These are phyloP conservation scores for Fusarium coffeatum DNA, from an alignment of 2,329 filamentous ascomycete species.

Conservation along the genomic window DNA sequence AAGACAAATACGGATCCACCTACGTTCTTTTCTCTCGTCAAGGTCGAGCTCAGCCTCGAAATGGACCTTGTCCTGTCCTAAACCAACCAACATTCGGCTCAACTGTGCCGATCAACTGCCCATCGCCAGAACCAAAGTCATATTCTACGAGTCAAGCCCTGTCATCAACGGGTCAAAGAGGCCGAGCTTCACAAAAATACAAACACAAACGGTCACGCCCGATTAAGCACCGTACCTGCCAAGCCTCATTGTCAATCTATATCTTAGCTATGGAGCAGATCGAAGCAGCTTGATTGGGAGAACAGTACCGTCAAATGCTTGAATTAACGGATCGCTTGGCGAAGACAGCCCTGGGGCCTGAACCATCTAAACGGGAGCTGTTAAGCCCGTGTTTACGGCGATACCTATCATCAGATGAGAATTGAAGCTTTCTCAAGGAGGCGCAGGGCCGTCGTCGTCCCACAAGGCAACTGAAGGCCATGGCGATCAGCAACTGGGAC, in stretches of 20 bases:
- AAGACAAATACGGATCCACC: constrained; percentile 21
- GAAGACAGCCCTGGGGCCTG: background rate
- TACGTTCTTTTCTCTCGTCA: constrained; percentile 16
- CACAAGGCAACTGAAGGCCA: constrained; percentile 21
- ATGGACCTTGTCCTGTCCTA: constrained; percentile 17
- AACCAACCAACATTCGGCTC: constrained; percentile 20
- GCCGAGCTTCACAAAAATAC: constrained; percentile 11
- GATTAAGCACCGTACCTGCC: constrained; percentile 18
- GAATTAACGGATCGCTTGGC: background rate
- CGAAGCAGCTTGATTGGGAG: background rate
- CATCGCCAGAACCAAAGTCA: background rate
- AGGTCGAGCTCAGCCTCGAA: constrained; percentile 27
- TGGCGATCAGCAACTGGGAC: constrained; percentile 27
- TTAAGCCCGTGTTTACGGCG: background rate
- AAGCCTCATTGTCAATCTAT: constrained; percentile 5
- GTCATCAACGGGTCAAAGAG: constrained; percentile 8
- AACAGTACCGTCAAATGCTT: background rate
- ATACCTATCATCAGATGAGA: constrained; percentile 10
- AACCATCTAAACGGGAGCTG: background rate
- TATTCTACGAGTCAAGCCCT: constrained; percentile 13
- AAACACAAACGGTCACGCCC: background rate
- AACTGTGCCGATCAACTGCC: constrained; percentile 18
- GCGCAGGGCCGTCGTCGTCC: constrained; percentile 11
- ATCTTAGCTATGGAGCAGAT: background rate
- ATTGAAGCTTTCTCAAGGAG: constrained; percentile 19